Evolutionary conservation across 2,329 filamentous ascomycete genomes (phyloP).

Genomic region (Talaromyces sp.): DNA sequence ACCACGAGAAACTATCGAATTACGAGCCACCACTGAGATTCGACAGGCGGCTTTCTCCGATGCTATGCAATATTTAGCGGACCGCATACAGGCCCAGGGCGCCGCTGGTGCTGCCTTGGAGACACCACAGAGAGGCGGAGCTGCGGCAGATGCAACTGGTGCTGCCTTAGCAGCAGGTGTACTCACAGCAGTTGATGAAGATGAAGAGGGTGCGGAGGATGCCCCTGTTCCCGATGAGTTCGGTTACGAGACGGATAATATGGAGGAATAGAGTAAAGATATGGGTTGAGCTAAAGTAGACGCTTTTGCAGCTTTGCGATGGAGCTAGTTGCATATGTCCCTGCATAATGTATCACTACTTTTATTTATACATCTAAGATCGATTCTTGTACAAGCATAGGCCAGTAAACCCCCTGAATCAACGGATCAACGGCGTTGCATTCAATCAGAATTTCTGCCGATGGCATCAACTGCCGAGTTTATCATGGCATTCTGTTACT

Average conservation of each 20-base stretch:
- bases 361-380: slow-evolving; percentile 1
- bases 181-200: slow-evolving; percentile 79
- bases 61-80: slow-evolving; percentile 32
- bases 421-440: too few species aligned
- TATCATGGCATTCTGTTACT: too few species aligned
- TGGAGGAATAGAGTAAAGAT: slow-evolving; percentile 24
- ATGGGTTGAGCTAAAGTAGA: neutral
- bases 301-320: neutral
- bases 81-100: slow-evolving; percentile 39
- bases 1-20: slow-evolving; percentile 74
- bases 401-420: too few species aligned
- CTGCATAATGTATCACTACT: slow-evolving; percentile 16
- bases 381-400: neutral
- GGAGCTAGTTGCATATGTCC: slow-evolving; percentile 6
- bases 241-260: slow-evolving; percentile 42
- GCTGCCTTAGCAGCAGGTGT: slow-evolving; percentile 72
- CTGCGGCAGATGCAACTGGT: slow-evolving; percentile 36
- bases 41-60: slow-evolving; percentile 41
- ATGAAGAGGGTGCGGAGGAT: slow-evolving; percentile 46
- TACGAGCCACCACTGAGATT: slow-evolving; percentile 75
- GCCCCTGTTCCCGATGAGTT: slow-evolving; percentile 46
- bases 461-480: neutral
- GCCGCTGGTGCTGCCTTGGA: slow-evolving; percentile 30
- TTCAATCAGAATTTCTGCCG: neutral
- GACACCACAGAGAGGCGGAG: slow-evolving; percentile 29